Evolutionary conservation across 1,139 yeast species (phyloP).

Genomic region (Sugiyamaella pinicola): DNA sequence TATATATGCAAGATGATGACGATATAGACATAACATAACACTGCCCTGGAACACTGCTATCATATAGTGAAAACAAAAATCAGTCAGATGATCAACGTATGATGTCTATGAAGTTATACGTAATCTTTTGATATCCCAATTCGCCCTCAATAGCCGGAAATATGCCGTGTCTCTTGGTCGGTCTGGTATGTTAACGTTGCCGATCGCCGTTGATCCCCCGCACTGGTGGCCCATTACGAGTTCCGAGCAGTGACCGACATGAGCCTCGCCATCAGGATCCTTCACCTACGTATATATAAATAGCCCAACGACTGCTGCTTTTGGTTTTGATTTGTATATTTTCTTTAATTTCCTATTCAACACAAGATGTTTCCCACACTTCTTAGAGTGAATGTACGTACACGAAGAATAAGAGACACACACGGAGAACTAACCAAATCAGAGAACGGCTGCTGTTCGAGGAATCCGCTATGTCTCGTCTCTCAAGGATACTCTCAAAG

Average conservation of each 20-base stretch:
- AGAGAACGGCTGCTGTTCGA: constrained; percentile 13
- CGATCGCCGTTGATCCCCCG: background rate
- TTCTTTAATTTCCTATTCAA: no score
- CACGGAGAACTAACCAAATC: no score
- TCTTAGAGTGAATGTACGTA: background rate
- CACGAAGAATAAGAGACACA: background rate
- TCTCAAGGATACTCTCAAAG: constrained; percentile 46
- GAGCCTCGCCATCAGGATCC: background rate
- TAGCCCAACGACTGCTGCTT: background rate
- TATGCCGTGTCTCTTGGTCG: background rate
- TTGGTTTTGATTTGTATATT: no score
- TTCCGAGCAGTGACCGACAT: background rate
- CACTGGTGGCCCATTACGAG: background rate
- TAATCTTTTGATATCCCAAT: no score
- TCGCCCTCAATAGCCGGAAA: no score
- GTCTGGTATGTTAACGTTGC: no score
- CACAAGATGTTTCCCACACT: constrained; percentile 1
- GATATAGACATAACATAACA: background rate
- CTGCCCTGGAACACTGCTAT: background rate
- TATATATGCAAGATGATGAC: background rate
- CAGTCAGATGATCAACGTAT: no score
- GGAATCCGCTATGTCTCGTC: constrained; percentile 34
- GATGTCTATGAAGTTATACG: no score
- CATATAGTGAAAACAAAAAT: background rate
- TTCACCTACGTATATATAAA: background rate